phyloP scores from a whole-genome alignment of 805 yeast species.

The Zygotorulaspora sp. region DNA sequence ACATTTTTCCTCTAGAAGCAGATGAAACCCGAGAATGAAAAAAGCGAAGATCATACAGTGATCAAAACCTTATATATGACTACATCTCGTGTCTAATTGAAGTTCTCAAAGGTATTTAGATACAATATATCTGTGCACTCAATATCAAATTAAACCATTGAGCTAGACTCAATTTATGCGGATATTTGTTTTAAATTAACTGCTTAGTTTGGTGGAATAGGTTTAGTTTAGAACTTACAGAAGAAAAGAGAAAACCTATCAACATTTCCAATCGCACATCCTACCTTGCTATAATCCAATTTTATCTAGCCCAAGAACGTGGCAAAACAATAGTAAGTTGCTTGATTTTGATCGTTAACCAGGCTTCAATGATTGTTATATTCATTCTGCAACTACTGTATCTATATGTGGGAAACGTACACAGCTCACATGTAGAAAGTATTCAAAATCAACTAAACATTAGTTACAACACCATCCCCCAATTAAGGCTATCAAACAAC shows the following conservation, averaged over 20 bases:
- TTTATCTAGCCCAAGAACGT: no score
- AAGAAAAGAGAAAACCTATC: no score
- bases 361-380: constrained; percentile 9
- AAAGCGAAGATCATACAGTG: neutral
- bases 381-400: constrained; percentile 6
- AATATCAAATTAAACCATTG: neutral
- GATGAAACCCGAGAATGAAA: constrained; percentile 2
- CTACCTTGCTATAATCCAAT: no score
- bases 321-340: no score
- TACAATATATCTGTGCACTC: no score
- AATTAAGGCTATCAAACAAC: constrained; percentile 13
- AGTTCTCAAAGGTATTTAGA: no score
- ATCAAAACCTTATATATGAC: neutral
- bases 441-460: constrained; percentile 17
- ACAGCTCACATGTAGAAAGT: constrained; percentile 21
- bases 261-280: no score
- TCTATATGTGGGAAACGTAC: constrained; percentile 4
- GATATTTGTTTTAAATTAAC: no score
- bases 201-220: no score
- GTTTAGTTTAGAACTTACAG: no score
- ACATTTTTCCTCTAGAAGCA: constrained; percentile 2
- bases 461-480: constrained; percentile 11
- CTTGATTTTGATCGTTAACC: no score
- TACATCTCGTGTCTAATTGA: neutral
- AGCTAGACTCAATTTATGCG: neutral